These are phyloP conservation scores for Bipolaris bicolor DNA, from an alignment of 2,329 filamentous ascomycete genomes.

Conservation along the genomic window DNA sequence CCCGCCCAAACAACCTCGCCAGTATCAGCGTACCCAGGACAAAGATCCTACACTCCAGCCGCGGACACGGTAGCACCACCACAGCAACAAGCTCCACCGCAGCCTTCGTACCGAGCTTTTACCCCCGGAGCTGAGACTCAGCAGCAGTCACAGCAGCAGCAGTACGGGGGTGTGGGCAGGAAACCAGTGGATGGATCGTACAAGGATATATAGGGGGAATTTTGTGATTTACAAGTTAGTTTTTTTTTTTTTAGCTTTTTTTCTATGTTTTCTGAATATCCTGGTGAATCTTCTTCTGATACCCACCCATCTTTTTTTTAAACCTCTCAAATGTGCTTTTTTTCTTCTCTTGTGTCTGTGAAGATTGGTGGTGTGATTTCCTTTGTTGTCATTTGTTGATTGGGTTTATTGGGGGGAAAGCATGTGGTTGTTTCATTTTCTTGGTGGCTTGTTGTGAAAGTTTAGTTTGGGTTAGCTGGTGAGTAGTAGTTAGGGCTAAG, in stretches of 20 bases:
- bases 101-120: slow-evolving; percentile 11
- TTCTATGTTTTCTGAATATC: not conserved
- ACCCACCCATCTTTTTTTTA: no score
- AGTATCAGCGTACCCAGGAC: slow-evolving; percentile 9
- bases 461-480: no score
- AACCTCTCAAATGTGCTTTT: no score
- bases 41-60: slow-evolving; percentile 10
- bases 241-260: not conserved
- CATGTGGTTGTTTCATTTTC: no score
- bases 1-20: not conserved
- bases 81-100: not conserved
- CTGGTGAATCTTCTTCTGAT: no score
- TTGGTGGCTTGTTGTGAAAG: no score
- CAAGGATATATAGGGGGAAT: slow-evolving; percentile 8
- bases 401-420: no score
- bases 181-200: slow-evolving; percentile 5
- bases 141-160: slow-evolving; percentile 1
- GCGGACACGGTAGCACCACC: not conserved
- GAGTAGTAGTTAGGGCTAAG: no score
- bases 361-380: no score
- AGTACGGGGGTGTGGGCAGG: slow-evolving; percentile 3
- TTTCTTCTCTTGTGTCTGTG: no score
- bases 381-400: no score
- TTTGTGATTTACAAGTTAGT: not conserved
- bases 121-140: slow-evolving; percentile 4